Conservation (phyloP, 768 basidiomycete species). For the Phaeotremella skinneri region DNA sequence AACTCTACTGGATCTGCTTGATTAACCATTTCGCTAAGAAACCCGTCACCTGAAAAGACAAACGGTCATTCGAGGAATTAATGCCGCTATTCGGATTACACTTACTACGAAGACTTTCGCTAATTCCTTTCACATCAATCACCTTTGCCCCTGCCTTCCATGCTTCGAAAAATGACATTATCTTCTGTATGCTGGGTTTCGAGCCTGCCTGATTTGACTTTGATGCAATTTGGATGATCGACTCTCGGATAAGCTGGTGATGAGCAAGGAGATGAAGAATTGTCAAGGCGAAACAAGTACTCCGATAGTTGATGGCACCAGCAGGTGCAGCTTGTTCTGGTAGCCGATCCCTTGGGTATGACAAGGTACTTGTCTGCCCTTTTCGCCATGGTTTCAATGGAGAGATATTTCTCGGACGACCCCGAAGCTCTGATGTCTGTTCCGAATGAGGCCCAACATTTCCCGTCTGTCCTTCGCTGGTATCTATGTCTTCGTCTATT, state of each 20-base stretch:
- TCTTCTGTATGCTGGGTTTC: too few species aligned
- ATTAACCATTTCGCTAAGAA: not conserved
- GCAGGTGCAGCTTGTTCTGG: not conserved
- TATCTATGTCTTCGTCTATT: not conserved
- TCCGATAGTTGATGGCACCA: not conserved
- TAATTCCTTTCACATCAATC: constrained; percentile 1
- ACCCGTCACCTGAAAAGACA: not conserved
- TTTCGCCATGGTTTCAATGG: not conserved
- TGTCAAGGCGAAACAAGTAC: constrained; percentile 58
- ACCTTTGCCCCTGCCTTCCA: not conserved
- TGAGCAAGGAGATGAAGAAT: constrained; percentile 23
- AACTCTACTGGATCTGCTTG: not conserved
- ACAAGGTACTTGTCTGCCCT: not conserved
- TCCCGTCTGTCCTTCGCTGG: not conserved
- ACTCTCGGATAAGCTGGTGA: too few species aligned
- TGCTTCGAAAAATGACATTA: too few species aligned
- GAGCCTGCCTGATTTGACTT: too few species aligned
- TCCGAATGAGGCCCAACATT: not conserved
- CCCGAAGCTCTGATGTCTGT: not conserved
- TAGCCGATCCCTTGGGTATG: not conserved
- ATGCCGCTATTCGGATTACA: not conserved
- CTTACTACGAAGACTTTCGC: not conserved
- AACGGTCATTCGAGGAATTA: not conserved
- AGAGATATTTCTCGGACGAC: not conserved
- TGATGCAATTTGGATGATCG: too few species aligned